Evolutionary conservation across 2,329 filamentous ascomycete species (phyloP).

Genomic region (Arachnomyces sp.): DNA sequence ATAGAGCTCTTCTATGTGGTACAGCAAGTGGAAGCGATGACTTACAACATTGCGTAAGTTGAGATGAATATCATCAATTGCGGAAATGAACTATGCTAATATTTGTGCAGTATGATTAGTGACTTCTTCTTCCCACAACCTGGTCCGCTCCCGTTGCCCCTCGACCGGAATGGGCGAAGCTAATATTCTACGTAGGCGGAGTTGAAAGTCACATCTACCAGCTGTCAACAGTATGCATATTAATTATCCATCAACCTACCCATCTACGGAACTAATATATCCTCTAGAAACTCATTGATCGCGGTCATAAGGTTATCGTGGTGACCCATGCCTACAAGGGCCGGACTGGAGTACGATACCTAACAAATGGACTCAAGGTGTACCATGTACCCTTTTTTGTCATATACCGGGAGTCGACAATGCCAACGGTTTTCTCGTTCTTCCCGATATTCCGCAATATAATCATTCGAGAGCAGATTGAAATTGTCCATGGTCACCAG

Average conservation of each 20-base stretch:
- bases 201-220: constrained; percentile 99
- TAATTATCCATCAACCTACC: not conserved
- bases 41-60: constrained; percentile 62
- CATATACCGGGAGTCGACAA: constrained; percentile 87
- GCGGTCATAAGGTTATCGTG: constrained; percentile 95
- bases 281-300: constrained; percentile 77
- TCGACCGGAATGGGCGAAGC: not conserved
- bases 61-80: constrained; percentile 3
- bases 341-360: constrained; percentile 83
- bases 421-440: constrained; percentile 96
- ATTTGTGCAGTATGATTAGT: constrained; percentile 68
- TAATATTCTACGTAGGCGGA: constrained; percentile 50
- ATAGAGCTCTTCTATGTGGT: too few relatives aligned
- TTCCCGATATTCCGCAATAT: constrained; percentile 98
- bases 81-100: constrained; percentile 15
- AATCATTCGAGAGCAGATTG: constrained; percentile 83
- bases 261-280: constrained; percentile 4
- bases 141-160: constrained; percentile 35
- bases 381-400: constrained; percentile 96
- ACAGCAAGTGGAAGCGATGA: constrained; percentile 41
- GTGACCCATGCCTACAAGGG: constrained; percentile 93
- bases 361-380: constrained; percentile 96
- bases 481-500: constrained; percentile 96
- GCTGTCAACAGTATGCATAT: constrained; percentile 59
- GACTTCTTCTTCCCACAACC: constrained; percentile 99